Base-by-base conservation (phyloP, 768 basidiomycete species). In the Kwoniella sp. region DNA sequence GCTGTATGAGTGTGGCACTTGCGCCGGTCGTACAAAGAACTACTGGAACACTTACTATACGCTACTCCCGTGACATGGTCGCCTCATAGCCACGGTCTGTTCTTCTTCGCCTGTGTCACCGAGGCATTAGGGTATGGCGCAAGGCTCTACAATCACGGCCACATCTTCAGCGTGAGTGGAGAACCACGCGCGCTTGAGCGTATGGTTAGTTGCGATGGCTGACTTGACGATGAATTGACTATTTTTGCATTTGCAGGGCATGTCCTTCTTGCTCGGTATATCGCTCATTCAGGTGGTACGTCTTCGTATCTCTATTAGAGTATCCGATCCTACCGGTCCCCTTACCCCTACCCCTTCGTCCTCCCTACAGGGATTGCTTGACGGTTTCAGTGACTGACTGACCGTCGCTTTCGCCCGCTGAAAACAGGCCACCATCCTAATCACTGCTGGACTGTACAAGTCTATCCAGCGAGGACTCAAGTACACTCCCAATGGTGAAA, bases 71-170 rank as follows among this genome's bases (percentile, higher is more conserved):
- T n/a, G n/a, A n/a, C n/a, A n/a, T n/a, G n/a, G n/a, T n/a, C n/a
- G n/a, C n/a, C 25, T 25, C 34, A 22, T 29, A 63, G 68, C n/a
- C 67, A 69, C 50, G 62, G 67, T 17, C 45, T 71, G 12, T 48
- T 67, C 28, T 68, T 64, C 63, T 66, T 72, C 50, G 57, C 66
- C 23, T 50, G 47, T 51, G 20, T 70, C 25, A 58, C 67, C 34
- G 73, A 74, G 50, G 66, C 58, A 47, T 48, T 74, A 13, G 73
- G 73, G 20, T 74, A 67, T 37, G 73, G 71, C 13, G 70, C 71
- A 1, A 55, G 73, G 60, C 65, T 74, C 23, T 74, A 63, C 29
- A 66, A 51, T 29, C 71, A 70, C 52, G 41, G 30, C 20, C 55
- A 63, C 30, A 60, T 55, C 12, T 66, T 61, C 54, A 59, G 55